phyloP scores from a whole-genome alignment of 2,329 filamentous ascomycete genomes.

The Trichoderma breve region DNA sequence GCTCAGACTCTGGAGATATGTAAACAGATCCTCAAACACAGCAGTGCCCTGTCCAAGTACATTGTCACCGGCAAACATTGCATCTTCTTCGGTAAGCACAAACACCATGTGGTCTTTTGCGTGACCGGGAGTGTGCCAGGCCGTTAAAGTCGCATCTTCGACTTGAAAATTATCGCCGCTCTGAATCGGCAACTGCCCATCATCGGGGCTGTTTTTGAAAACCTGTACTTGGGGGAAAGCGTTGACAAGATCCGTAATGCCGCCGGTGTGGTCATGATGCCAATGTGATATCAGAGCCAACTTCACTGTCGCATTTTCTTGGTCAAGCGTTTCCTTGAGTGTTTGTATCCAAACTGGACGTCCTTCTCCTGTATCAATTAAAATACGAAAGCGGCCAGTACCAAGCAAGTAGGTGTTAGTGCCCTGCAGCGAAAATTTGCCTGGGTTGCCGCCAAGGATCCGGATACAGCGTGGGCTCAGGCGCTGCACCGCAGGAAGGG shows the following conservation, averaged over 20 bases:
- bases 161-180: conserved; percentile 55
- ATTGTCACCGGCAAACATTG: conserved; percentile 87
- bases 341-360: conserved; percentile 67
- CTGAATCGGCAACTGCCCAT: conserved; percentile 44
- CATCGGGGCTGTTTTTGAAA: conserved; percentile 62
- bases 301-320: conserved; percentile 68
- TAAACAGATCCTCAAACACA: conserved; percentile 73
- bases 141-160: conserved; percentile 64
- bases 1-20: conserved; percentile 67
- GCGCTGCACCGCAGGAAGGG: conserved; percentile 71
- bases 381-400: conserved; percentile 66
- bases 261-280: conserved; percentile 83
- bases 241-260: conserved; percentile 65
- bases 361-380: conserved; percentile 91
- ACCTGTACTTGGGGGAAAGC: conserved; percentile 62
- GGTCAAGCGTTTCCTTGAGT: conserved; percentile 61
- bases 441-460: conserved; percentile 86
- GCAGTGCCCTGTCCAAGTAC: conserved; percentile 83
- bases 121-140: conserved; percentile 65
- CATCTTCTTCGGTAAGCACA: conserved; percentile 71
- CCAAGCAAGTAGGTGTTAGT: conserved; percentile 96
- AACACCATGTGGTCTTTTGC: conserved; percentile 80
- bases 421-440: conserved; percentile 73
- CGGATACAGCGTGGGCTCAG: conserved; percentile 77
- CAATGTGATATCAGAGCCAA: conserved; percentile 81